phyloP scores from a whole-genome alignment of 495 filamentous ascomycete genomes.

The Collariella sp. region DNA sequence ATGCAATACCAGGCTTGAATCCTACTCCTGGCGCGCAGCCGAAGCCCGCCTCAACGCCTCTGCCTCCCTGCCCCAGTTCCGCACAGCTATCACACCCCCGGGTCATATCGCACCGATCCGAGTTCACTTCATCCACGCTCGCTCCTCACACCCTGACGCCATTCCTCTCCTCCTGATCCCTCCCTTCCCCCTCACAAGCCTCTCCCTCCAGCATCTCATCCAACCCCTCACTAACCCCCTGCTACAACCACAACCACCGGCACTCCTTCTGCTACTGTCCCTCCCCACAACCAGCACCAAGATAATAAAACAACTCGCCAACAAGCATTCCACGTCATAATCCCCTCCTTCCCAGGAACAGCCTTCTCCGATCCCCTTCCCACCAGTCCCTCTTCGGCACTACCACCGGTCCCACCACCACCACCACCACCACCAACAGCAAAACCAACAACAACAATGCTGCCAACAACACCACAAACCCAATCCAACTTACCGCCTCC shows the following conservation, averaged over 20 bases:
- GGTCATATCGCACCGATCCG: slow-evolving; percentile 21
- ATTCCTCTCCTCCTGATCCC: slow-evolving; percentile 56
- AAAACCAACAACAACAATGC: slow-evolving; percentile 17
- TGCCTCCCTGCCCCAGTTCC: slow-evolving; percentile 46
- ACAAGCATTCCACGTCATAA: slow-evolving; percentile 59
- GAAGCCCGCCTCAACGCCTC: slow-evolving; percentile 47
- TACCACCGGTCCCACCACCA: too few species aligned
- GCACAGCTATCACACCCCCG: slow-evolving; percentile 40
- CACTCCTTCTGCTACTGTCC: slow-evolving; percentile 19
- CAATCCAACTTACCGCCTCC: too few species aligned
- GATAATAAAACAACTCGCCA: slow-evolving; percentile 23
- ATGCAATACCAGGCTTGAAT: slow-evolving; percentile 43
- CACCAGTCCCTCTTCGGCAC: too few species aligned
- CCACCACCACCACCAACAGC: slow-evolving; percentile 43
- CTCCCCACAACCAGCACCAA: too few species aligned
- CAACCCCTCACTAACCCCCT: slow-evolving; percentile 44
- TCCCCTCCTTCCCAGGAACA: slow-evolving; percentile 63
- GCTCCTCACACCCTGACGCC: slow-evolving; percentile 39
- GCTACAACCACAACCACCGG: too few species aligned
- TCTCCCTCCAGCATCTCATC: slow-evolving; percentile 57
- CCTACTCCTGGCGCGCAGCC: slow-evolving; percentile 52
- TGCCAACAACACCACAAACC: too few species aligned
- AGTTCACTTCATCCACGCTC: slow-evolving; percentile 50
- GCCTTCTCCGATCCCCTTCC: slow-evolving; percentile 57
- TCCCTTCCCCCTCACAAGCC: slow-evolving; percentile 61